A percentile compares a stretch with the other conserved stretches of the same genome.
These are phyloP conservation scores for Podospora pseudocomata DNA, from an alignment of 495 filamentous ascomycete genomes.

Conservation along the genomic window DNA sequence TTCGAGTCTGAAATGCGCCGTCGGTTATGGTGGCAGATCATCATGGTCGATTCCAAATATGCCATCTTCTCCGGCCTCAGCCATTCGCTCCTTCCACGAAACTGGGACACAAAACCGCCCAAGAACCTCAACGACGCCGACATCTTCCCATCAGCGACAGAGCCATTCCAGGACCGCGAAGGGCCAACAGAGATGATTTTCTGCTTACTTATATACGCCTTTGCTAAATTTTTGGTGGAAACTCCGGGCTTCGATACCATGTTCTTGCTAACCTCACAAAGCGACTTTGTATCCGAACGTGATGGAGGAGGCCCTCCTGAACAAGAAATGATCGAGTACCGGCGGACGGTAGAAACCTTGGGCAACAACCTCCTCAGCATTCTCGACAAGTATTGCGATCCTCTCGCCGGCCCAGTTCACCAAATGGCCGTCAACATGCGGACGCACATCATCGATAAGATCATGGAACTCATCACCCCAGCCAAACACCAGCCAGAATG, in stretches of 20 bases:
- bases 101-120: slow-evolving; percentile 49
- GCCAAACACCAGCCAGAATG: slow-evolving; percentile 43
- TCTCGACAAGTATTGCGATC: slow-evolving; percentile 56
- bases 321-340: slow-evolving; percentile 48
- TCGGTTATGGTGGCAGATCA: slow-evolving; percentile 70
- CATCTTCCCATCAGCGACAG: slow-evolving; percentile 54
- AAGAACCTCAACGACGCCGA: slow-evolving; percentile 58
- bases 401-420: slow-evolving; percentile 58
- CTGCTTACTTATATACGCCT: slow-evolving; percentile 52
- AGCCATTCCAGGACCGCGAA: slow-evolving; percentile 47
- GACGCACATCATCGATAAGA: slow-evolving; percentile 40
- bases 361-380: slow-evolving; percentile 43
- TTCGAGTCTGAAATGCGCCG: slow-evolving; percentile 67
- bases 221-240: slow-evolving; percentile 48
- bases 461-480: slow-evolving; percentile 43
- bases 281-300: neutral
- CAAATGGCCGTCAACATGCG: slow-evolving; percentile 49
- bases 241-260: slow-evolving; percentile 41
- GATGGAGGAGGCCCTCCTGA: slow-evolving; percentile 20
- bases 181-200: slow-evolving; percentile 69
- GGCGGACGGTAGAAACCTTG: slow-evolving; percentile 45
- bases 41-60: slow-evolving; percentile 58
- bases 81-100: slow-evolving; percentile 48
- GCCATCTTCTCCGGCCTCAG: slow-evolving; percentile 62
- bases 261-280: slow-evolving; percentile 39